Percentiles rank a stretch among this genome's conserved stretches.
Conservation (phyloP, 352 stramenopile species). For the Phytophthora sp. region DNA sequence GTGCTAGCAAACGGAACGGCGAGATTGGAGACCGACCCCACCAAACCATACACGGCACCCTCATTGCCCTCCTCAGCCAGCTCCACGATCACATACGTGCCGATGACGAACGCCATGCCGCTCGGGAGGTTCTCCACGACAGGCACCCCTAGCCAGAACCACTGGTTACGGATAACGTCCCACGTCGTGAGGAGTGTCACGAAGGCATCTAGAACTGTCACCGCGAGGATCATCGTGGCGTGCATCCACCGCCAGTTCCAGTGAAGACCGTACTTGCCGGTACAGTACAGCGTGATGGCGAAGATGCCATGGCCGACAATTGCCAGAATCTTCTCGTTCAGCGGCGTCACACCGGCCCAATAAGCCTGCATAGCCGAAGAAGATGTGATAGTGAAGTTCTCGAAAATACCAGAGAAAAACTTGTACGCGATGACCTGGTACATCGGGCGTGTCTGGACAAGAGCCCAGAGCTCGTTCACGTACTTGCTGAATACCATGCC, state of each 20-base stretch:
- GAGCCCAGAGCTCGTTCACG: slow-evolving; percentile 38
- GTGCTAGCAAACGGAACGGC: slow-evolving; percentile 43
- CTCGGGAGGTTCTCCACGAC: slow-evolving; percentile 39
- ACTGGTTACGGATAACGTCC: slow-evolving; percentile 51
- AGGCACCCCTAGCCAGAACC: slow-evolving; percentile 49
- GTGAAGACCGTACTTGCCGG: slow-evolving; percentile 41
- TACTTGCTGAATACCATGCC: slow-evolving; percentile 44
- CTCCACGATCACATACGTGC: slow-evolving; percentile 52
- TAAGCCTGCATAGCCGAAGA: slow-evolving; percentile 42
- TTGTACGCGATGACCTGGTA: slow-evolving; percentile 60
- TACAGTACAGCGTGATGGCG: slow-evolving; percentile 33
- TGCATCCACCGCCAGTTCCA: slow-evolving; percentile 49
- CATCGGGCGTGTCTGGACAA: slow-evolving; percentile 46
- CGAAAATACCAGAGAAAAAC: slow-evolving; percentile 49
- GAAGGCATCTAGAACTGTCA: slow-evolving; percentile 36
- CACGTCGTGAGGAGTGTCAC: slow-evolving; percentile 41
- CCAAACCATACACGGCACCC: slow-evolving; percentile 42
- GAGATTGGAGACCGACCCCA: slow-evolving; percentile 51
- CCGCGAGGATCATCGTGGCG: slow-evolving; percentile 29
- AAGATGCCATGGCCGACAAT: slow-evolving; percentile 38
- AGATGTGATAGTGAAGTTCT: slow-evolving; percentile 39
- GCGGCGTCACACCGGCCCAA: slow-evolving; percentile 36
- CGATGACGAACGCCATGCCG: slow-evolving; percentile 45
- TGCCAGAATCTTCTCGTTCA: slow-evolving; percentile 38
- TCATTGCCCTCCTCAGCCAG: slow-evolving; percentile 51